Conservation (phyloP, 192 early-diverging fungal genomes). For the Haplosporangium gracile region DNA sequence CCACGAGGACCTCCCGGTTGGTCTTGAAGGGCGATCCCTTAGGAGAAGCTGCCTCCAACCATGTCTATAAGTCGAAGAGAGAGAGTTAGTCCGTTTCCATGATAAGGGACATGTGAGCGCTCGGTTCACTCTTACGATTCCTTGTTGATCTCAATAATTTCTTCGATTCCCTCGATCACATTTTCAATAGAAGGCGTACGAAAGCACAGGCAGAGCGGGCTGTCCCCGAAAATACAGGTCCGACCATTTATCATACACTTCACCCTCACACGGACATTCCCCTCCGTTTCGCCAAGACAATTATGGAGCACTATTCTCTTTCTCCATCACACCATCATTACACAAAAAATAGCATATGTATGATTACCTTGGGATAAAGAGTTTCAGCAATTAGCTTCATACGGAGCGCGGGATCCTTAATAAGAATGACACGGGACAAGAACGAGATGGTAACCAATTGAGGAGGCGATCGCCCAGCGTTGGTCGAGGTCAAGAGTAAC, state of each 20-base stretch:
- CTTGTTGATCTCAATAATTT: no score
- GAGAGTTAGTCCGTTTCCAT: neutral
- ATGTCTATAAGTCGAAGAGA: conserved; percentile 17
- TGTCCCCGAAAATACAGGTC: neutral
- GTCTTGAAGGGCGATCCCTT: conserved; percentile 27
- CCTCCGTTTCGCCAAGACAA: conserved; percentile 7
- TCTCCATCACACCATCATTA: neutral
- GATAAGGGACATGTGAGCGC: neutral
- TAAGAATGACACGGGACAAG: conserved; percentile 35
- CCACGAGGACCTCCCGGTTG: conserved; percentile 27
- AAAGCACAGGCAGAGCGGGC: neutral
- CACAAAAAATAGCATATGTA: neutral
- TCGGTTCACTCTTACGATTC: neutral
- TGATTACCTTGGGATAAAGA: conserved; percentile 38
- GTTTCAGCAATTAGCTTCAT: conserved; percentile 44
- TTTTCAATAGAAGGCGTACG: neutral
- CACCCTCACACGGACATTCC: no score
- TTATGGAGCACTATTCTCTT: no score
- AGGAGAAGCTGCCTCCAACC: conserved; percentile 30
- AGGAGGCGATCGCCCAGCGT: conserved; percentile 61
- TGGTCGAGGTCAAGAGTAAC: conserved; percentile 70
- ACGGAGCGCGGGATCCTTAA: conserved; percentile 28
- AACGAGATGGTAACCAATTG: conserved; percentile 52
- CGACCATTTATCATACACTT: neutral
- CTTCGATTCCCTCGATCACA: neutral